These are phyloP conservation scores for Eimeria acervulina DNA, from an alignment of 169 alveolate species.

Conservation along the genomic window DNA sequence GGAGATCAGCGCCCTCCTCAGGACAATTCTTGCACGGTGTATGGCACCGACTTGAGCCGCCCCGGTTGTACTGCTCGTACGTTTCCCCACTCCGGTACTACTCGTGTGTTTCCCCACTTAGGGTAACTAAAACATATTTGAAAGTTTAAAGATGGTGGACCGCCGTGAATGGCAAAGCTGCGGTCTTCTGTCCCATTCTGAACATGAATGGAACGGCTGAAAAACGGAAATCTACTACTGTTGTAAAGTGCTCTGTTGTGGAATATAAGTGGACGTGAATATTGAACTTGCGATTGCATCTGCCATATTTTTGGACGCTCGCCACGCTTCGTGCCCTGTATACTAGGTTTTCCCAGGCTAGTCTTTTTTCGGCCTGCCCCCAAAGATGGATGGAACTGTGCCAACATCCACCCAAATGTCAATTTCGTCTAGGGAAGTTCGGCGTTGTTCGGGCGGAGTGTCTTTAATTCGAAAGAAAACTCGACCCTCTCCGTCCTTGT, in stretches of 20 bases:
- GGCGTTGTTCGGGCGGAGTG: neutral
- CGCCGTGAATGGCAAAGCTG: neutral
- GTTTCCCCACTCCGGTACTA: neutral
- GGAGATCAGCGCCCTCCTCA: neutral
- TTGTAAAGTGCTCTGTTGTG: neutral
- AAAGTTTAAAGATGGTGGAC: neutral
- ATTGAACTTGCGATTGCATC: neutral
- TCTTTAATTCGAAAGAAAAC: slow-evolving; percentile 5
- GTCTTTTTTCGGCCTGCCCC: neutral
- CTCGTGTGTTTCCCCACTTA: neutral
- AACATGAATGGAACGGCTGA: neutral
- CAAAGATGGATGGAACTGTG: neutral
- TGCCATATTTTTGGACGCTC: neutral
- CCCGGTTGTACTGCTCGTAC: neutral
- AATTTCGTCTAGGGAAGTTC: neutral
- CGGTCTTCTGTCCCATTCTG: neutral
- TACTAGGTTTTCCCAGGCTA: neutral
- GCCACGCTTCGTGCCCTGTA: neutral
- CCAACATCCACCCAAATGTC: slow-evolving; percentile 58
- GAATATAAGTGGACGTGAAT: neutral
- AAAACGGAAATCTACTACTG: neutral
- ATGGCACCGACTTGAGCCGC: neutral
- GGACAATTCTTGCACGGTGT: neutral
- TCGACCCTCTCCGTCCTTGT: slow-evolving; percentile 57
- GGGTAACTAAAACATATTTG: neutral